Percentiles rank a stretch among this genome's conserved stretches.
phyloP scores from a whole-genome alignment of 2,329 filamentous ascomycete genomes.

The Neofusicoccum kwambonambiense region DNA sequence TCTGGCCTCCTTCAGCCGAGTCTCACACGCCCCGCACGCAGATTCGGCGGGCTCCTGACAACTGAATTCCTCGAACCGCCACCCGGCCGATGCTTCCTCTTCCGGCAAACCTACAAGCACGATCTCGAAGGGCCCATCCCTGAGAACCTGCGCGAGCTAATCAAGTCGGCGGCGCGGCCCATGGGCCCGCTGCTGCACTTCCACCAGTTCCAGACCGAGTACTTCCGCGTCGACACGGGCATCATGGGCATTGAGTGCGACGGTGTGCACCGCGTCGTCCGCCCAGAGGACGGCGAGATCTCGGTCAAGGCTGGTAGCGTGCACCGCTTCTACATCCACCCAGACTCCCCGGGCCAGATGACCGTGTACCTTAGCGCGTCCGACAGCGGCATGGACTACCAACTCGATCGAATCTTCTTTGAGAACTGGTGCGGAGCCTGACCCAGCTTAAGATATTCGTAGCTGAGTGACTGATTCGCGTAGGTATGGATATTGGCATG shows the following conservation, averaged over 20 bases:
- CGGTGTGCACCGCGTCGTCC: slow-evolving; percentile 17
- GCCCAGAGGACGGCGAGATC: slow-evolving; percentile 13
- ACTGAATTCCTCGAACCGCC: slow-evolving; percentile 30
- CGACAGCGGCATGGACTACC: slow-evolving; percentile 28
- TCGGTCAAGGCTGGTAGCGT: slow-evolving; percentile 20
- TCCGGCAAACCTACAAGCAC: slow-evolving; percentile 28
- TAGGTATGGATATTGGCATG: slow-evolving; percentile 37
- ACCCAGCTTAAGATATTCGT: too few species aligned
- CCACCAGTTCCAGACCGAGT: slow-evolving; percentile 30
- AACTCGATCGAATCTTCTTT: slow-evolving; percentile 37
- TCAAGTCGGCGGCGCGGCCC: slow-evolving; percentile 15
- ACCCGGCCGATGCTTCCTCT: slow-evolving; percentile 27
- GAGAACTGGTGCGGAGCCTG: slow-evolving; percentile 28
- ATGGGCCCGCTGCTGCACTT: slow-evolving; percentile 27
- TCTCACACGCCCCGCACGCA: neutral
- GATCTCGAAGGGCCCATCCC: slow-evolving; percentile 20
- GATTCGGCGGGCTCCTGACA: slow-evolving; percentile 25
- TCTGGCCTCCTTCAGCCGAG: neutral
- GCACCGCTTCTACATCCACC: slow-evolving; percentile 23
- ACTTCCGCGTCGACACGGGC: slow-evolving; percentile 26
- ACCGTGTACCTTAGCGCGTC: slow-evolving; percentile 26
- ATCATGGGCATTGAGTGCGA: slow-evolving; percentile 28
- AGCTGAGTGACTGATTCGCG: too few species aligned
- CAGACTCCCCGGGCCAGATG: slow-evolving; percentile 15
- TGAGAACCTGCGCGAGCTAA: slow-evolving; percentile 21